Evolutionary conservation across 2,329 filamentous ascomycete species (phyloP), one percentile per base, ranked within the genome.

Genomic region (Aspergillus caelatus): DNA sequence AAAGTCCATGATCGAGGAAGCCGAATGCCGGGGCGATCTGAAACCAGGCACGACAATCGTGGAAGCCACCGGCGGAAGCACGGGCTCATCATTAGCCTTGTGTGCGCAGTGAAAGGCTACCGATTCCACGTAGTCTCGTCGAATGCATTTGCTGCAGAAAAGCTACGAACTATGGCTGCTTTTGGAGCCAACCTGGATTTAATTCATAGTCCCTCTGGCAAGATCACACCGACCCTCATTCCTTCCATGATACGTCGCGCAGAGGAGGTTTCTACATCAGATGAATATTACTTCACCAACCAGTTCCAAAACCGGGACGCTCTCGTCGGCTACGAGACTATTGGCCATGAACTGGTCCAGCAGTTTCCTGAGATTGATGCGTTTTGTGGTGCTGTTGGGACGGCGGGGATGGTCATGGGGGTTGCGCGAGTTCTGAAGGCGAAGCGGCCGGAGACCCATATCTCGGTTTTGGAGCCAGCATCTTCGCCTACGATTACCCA

Each of bases 31-130:
- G 58, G 93, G 93, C 34, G 87, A 92, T 67, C 95, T 97, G 80
- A 95, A 93, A 84, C 93, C 93, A 28, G 93, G 93, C 61, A 92
- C 96, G 79, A 96, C 92, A 48, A 82, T 97, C 71, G 96, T 97
- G 74, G 94, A 97, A 85, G 93, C 93, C 7, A 97, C 93, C 30
- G 94, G 91, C 72, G n/a, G 94, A 56, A 97, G 96, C 78, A 97
- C 94, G 14, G 67, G 64, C 5, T 62, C 63, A 21, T 66, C 62
- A 1, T 53, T 68, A 3, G 65, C 67, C 11, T 65, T 26, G 23
- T 26, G 39, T 67, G 67, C n/a, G 58, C 60, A 4, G 28, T 62
- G 3, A 66, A 67, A 32, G 62, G 63, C 3, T 68, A 68, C 48
- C 28, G 10, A 6, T 67, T 66, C 45, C 50, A 43, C 5, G 63